Conservation (phyloP, 208 protist genomes). For the Wallacemonas sp. region DNA sequence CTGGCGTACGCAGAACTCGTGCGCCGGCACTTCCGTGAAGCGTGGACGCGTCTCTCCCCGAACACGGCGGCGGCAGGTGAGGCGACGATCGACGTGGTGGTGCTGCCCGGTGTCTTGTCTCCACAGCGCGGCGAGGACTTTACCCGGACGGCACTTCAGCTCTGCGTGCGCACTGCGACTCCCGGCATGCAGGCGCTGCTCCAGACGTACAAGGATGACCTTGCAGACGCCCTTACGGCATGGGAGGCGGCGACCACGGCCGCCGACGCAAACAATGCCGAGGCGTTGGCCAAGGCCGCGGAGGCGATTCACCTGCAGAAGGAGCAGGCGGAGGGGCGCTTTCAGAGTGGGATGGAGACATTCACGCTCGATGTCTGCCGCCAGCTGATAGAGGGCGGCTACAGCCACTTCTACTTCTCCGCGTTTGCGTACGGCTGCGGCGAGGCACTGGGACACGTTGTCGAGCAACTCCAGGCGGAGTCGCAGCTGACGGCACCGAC, state of each 20-base stretch:
- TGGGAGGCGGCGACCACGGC: neutral
- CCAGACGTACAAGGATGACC: conserved; percentile 6
- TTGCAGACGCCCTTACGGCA: neutral
- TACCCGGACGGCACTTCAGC: conserved; percentile 9
- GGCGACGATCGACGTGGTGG: neutral
- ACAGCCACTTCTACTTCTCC: conserved; percentile 43
- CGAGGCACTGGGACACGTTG: conserved; percentile 29
- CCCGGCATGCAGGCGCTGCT: conserved; percentile 5
- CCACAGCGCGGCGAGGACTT: conserved; percentile 16
- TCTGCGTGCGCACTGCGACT: conserved; percentile 12
- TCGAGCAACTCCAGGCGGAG: conserved; percentile 17
- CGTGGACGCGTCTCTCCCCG: neutral
- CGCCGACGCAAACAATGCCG: neutral
- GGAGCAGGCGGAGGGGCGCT: conserved; percentile 27
- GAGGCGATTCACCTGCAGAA: conserved; percentile 14
- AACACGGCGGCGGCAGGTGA: neutral
- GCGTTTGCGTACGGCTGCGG: conserved; percentile 39
- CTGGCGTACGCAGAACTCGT: conserved; percentile 7
- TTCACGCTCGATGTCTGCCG: conserved; percentile 27
- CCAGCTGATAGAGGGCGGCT: conserved; percentile 22
- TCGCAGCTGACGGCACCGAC: neutral
- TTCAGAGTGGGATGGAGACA: conserved; percentile 28
- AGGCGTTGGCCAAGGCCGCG: neutral
- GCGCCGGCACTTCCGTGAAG: neutral
- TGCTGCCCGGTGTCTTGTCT: conserved; percentile 13